A percentile compares a stretch with the other conserved stretches of the same genome.
Conservation (phyloP, 306 rosid genomes). For the Cicer bijugum region DNA sequence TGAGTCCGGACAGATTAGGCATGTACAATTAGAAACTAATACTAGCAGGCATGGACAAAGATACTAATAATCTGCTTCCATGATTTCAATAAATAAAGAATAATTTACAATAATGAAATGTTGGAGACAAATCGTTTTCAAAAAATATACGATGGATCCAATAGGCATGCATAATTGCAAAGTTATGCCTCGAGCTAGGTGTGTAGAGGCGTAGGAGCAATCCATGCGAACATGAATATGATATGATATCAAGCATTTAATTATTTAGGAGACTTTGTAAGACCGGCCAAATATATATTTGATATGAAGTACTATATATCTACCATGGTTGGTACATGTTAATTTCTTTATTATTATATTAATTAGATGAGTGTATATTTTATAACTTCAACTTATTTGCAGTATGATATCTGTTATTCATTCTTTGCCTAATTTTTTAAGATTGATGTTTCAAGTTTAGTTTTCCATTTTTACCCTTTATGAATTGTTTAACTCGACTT, state of each 20-base stretch:
- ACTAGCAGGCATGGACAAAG: not conserved
- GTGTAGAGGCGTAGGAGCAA: slow-evolving; percentile 24
- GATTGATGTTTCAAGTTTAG: slow-evolving; percentile 1
- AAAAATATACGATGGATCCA: slow-evolving; percentile 28
- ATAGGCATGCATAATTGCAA: slow-evolving; percentile 40
- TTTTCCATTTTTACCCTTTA: too few relatives aligned
- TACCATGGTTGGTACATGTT: too few relatives aligned
- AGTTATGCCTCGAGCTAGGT: slow-evolving; percentile 23
- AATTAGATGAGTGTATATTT: not conserved
- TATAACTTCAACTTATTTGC: not conserved
- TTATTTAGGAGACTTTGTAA: slow-evolving; percentile 44
- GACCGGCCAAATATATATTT: slow-evolving; percentile 16
- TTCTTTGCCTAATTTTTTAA: not conserved
- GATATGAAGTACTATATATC: too few relatives aligned
- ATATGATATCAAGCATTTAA: not conserved
- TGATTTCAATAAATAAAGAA: not conserved
- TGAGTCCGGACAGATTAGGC: not conserved
- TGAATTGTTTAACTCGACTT: too few relatives aligned
- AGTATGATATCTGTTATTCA: not conserved
- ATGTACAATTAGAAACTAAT: not conserved
- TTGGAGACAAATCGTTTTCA: slow-evolving; percentile 28
- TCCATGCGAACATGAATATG: not conserved
- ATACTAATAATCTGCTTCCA: not conserved
- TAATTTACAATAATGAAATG: slow-evolving; percentile 5
- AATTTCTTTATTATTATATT: too few relatives aligned